Percentiles rank a stretch among this genome's conserved stretches.
Conservation (phyloP, 2,329 filamentous ascomycete species). For the Colletotrichum caudatum region DNA sequence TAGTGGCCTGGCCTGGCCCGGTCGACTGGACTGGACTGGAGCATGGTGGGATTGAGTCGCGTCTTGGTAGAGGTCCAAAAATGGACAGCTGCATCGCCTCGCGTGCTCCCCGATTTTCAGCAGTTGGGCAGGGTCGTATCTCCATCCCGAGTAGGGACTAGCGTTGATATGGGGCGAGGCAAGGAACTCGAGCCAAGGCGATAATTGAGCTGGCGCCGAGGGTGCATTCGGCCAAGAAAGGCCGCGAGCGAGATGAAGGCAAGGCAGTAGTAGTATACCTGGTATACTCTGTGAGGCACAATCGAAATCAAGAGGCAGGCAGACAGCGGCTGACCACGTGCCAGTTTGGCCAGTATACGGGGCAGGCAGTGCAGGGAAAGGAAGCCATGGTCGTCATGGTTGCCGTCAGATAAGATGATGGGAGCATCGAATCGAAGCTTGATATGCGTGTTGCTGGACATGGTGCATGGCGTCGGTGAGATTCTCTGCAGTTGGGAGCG, state of each 20-base stretch:
- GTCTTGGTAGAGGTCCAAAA: constrained; percentile 31
- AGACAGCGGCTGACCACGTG: constrained; percentile 23
- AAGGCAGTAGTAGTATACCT: too few species aligned
- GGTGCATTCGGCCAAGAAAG: background rate
- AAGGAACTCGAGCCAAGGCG: background rate
- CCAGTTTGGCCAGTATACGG: constrained; percentile 26
- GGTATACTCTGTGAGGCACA: background rate
- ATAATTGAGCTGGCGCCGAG: background rate
- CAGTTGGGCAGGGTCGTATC: constrained; percentile 23
- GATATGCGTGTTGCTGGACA: background rate
- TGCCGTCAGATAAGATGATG: constrained; percentile 22
- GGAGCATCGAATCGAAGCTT: constrained; percentile 1
- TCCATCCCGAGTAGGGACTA: constrained; percentile 5
- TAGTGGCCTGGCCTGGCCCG: constrained; percentile 22
- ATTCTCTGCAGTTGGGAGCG: background rate
- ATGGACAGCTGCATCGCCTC: constrained; percentile 29
- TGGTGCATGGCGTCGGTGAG: background rate
- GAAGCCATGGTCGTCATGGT: constrained; percentile 23
- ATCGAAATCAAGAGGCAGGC: constrained; percentile 1
- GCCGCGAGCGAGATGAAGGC: background rate
- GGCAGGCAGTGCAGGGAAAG: background rate
- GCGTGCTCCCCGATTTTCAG: constrained; percentile 31
- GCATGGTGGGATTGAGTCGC: constrained; percentile 28
- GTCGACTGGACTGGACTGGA: constrained; percentile 35
- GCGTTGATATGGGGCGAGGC: constrained; percentile 16